These are phyloP conservation scores for Furcasterigmium sp. DNA, from an alignment of 2,329 filamentous ascomycete species.

Conservation along the genomic window DNA sequence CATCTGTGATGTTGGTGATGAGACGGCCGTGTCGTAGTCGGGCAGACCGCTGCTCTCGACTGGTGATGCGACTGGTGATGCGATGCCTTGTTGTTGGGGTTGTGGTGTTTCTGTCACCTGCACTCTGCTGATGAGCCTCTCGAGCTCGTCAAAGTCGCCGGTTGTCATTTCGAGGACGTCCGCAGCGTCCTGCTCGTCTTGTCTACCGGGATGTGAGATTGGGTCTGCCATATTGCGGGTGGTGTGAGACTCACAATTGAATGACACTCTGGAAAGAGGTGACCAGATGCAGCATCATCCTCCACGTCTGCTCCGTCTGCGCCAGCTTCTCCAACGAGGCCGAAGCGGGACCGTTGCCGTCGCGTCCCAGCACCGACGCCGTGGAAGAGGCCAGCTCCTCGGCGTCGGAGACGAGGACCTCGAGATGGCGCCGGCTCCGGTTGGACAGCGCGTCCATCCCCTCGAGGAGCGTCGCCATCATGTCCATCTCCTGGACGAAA, in stretches of 20 bases:
- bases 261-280: not conserved
- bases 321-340: not conserved
- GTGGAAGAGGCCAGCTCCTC: not conserved
- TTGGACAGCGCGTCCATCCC: not conserved
- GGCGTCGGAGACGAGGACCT: not conserved
- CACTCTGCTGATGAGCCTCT: not conserved
- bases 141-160: constrained; percentile 1
- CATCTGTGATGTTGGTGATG: not conserved
- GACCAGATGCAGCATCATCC: constrained; percentile 1
- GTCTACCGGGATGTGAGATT: not conserved
- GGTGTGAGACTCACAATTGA: not conserved
- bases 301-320: not conserved
- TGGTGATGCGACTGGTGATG: not conserved
- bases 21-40: not conserved
- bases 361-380: not conserved
- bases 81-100: not conserved
- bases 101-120: not conserved
- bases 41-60: not conserved
- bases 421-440: not conserved
- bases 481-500: not conserved
- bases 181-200: not conserved
- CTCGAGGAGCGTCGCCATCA: not conserved
- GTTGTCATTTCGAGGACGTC: not conserved
- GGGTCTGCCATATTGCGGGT: not conserved
- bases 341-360: not conserved